Base-by-base conservation (phyloP, 805 yeast genomes). In the Hanseniaspora lachancei region DNA sequence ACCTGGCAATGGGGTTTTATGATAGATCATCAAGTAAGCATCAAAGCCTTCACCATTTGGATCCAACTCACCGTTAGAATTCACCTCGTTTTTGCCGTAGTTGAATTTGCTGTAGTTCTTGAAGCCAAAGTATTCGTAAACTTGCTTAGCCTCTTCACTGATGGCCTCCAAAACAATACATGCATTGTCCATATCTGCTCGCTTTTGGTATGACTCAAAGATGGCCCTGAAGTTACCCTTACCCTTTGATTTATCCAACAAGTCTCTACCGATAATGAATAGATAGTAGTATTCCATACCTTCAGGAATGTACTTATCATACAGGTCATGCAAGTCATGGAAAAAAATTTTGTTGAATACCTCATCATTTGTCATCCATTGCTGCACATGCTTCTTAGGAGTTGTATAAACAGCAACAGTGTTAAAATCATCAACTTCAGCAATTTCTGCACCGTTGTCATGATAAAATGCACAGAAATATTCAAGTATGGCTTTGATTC, bases 11-110 rank as follows among this genome's bases (percentile, higher is more conserved):
- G 55, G 24, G 40, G 62, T 63, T 53, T 66, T 66, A 57, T 67
- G 62, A 54, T 68, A 68, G 2, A 67, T 60, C 72, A 68, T 68
- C 34, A 68, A 58, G 38, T 66, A 61, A 3, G 62, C 67, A 15
- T 60, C 62, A 54, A 66, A 67, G 5, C 71, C 72, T 38, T 61
- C 61, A 12, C 71, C 70, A 13, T 64, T 61, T 3, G 66, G 60
- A 40, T 68, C 68, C 2, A 58, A 50, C 32, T 49, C 56, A 21
- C 57, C 57, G 16, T 51, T 43, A 16, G 38, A 12, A 43, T 46
- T 44, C 20, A 58, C 54, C 38, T 57, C 59, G n/a, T 46, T 44
- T 23, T 42, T 41, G 54, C 58, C 56, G 24, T 38, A 50, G 34
- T 43, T 52, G 34, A 53, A 44, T 20, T 46, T 57, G 18, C 21